These are phyloP conservation scores for Chaetomiaceae sp. DNA, from an alignment of 2,329 filamentous ascomycete species.

Conservation along the genomic window DNA sequence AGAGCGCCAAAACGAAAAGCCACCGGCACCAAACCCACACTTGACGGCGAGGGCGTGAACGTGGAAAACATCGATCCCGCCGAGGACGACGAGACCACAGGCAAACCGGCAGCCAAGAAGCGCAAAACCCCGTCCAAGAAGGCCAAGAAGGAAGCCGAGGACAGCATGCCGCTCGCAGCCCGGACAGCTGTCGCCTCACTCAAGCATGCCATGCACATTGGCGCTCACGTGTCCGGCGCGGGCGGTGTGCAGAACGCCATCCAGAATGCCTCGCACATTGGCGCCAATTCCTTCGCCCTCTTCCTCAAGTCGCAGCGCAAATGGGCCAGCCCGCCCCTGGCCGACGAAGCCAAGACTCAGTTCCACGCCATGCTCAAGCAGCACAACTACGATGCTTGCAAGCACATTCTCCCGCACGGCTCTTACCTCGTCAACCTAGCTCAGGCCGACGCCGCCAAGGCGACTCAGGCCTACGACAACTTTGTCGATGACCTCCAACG, in stretches of 20 bases:
- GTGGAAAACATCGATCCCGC: conserved; percentile 18
- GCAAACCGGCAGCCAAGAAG: conserved; percentile 23
- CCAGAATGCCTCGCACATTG: conserved; percentile 69
- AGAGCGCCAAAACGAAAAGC: conserved; percentile 19
- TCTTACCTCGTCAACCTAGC: conserved; percentile 96
- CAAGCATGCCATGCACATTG: conserved; percentile 70
- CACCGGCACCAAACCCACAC: conserved; percentile 17
- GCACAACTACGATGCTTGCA: conserved; percentile 63
- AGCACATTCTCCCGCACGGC: conserved; percentile 82
- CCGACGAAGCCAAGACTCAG: conserved; percentile 57
- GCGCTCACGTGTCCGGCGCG: conserved; percentile 85
- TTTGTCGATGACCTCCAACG: conserved; percentile 85
- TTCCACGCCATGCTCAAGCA: conserved; percentile 65
- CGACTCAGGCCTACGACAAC: conserved; percentile 73
- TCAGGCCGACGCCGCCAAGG: conserved; percentile 71
- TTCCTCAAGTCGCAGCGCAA: conserved; percentile 97
- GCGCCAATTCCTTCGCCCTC: conserved; percentile 86
- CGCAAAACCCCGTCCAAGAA: conserved; percentile 35
- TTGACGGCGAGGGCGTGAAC: conserved; percentile 18
- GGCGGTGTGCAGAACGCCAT: conserved; percentile 90
- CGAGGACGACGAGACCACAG: conserved; percentile 18
- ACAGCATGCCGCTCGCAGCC: conserved; percentile 56
- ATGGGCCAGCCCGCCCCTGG: conserved; percentile 78
- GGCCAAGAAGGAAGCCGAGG: conserved; percentile 40
- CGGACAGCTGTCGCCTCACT: conserved; percentile 60